Evolutionary conservation across 1,139 yeast genomes (phyloP), one percentile per base, ranked within the genome.

Genomic region (Yamadazyma oceani): DNA sequence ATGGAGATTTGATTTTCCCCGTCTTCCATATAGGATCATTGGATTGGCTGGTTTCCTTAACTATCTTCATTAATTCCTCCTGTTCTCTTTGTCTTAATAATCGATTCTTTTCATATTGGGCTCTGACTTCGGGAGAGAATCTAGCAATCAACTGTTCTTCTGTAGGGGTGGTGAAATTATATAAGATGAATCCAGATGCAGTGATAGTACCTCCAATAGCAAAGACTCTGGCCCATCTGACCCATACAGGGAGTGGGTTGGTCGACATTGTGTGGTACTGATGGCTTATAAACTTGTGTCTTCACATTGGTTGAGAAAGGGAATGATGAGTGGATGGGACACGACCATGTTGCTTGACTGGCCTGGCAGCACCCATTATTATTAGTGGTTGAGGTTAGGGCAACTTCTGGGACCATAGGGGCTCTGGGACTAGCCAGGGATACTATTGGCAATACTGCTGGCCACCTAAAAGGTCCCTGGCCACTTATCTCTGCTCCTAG

Each of bases 11-110:
- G 35, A 85, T 74, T 1, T 78, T 68, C 0, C 90, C 95, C 0
- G 94, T 80, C 56, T 76, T 82, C 95, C 95, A 85, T 34, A 85
- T 77, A 0, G 95, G 95, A 39, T 83, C 86, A 48, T 78, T 71
- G 15, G 88, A 80, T 3, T 73, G 67, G 2, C 87, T 60, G 0
- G 92, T 84, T 46, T 73, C 53, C 41, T 73, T 65, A 2, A 79
- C 90, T 22, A 83, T 78, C 44, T 75, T 76, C 76, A 83, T 83
- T 46, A 85, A 60, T 51, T 76, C 79, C 54, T 74, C 69, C 54
- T 82, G 85, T 58, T 85, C 90, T 50, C 73, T 67, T 54, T 78
- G 73, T 58, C 94, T 70, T 41, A 83, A 58, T 7, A 66, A 80
- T 49, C 73, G 73, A 54, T 84, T 84, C 39, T 71, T 67, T 53